Base-by-base conservation (phyloP, 129 eudicot species). In the Lonicera japonica region DNA sequence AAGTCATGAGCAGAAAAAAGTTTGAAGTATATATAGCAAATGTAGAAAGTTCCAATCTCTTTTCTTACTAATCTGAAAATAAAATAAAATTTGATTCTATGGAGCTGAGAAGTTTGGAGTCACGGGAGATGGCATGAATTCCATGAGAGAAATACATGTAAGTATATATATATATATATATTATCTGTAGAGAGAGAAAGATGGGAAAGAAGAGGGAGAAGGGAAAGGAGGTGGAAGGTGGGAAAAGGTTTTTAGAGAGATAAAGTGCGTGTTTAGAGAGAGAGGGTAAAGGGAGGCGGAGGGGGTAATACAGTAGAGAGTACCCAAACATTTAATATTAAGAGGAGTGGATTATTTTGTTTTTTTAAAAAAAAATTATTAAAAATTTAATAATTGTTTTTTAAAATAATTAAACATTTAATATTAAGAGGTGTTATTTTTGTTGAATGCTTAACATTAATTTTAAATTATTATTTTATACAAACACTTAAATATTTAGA, bases 51-150 rank as follows among this genome's bases (percentile, higher is more conserved):
- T 0, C 51, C 10, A 10, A 15, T 11, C 14, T 60, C 59, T 55
- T 60, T 73, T 10, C 51, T 38, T 70, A 17, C 58, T 65, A 21
- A 47, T 50, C 39, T 69, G 54, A 52, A 55, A n/a, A n/a, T n/a
- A n/a, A n/a, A n/a, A n/a, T n/a, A n/a, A 62, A 65, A 51, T 39
- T 53, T 17, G 29, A 20, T 70, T 46, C 16, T 34, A 56, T 19
- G 50, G 65, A 58, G 65, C 61, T 67, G 59, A 50, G 67, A 57
- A 19, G 1, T 41, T 25, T 39, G 63, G 43, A 19, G 72, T 83
- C 90, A 79, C 86, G 90, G 68, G 83, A 61, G 14, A 70, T 58
- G 65, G 74, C 86, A 73, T 73, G 86, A 76, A 23, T 62, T 76
- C 72, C 75, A 79, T 77, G 85, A 67, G 70, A 63, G 45, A 25